Percentiles rank a stretch among this genome's conserved stretches.
These are phyloP conservation scores for Porcisia deanei DNA, from an alignment of 208 protist species.

Conservation along the genomic window DNA sequence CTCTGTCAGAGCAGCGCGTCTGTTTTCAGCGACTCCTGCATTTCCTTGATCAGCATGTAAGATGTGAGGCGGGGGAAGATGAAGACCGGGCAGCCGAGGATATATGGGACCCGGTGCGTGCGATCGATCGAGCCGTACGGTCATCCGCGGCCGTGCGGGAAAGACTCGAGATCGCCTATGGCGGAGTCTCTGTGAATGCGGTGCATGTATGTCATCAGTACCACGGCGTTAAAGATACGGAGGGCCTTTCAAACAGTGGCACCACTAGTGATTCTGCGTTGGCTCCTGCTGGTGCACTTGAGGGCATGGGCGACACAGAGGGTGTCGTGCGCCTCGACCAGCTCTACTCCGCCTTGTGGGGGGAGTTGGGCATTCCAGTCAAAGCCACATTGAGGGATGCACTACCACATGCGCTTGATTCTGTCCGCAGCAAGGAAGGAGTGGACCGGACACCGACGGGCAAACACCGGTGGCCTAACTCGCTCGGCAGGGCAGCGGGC, in stretches of 20 bases:
- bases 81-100: not conserved
- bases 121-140: slow-evolving; percentile 24
- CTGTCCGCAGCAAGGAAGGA: not conserved
- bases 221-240: slow-evolving; percentile 6
- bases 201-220: slow-evolving; percentile 29
- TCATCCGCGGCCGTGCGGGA: slow-evolving; percentile 16
- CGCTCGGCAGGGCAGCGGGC: not conserved
- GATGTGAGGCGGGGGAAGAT: not conserved
- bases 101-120: slow-evolving; percentile 33
- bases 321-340: slow-evolving; percentile 11
- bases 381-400: not conserved
- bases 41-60: slow-evolving; percentile 20
- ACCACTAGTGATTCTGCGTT: slow-evolving; percentile 5
- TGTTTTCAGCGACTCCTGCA: slow-evolving; percentile 25
- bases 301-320: not conserved
- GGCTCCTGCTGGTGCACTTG: not conserved
- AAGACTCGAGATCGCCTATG: slow-evolving; percentile 31
- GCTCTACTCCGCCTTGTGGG: slow-evolving; percentile 23
- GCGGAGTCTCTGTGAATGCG: slow-evolving; percentile 19
- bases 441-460: not conserved
- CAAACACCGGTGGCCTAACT: not conserved
- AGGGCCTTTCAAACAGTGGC: slow-evolving; percentile 3
- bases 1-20: slow-evolving; percentile 17
- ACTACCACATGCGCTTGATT: not conserved
- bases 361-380: slow-evolving; percentile 17